Evolutionary conservation across 2,329 filamentous ascomycete genomes (phyloP).

Genomic region (Lojkania enalia): DNA sequence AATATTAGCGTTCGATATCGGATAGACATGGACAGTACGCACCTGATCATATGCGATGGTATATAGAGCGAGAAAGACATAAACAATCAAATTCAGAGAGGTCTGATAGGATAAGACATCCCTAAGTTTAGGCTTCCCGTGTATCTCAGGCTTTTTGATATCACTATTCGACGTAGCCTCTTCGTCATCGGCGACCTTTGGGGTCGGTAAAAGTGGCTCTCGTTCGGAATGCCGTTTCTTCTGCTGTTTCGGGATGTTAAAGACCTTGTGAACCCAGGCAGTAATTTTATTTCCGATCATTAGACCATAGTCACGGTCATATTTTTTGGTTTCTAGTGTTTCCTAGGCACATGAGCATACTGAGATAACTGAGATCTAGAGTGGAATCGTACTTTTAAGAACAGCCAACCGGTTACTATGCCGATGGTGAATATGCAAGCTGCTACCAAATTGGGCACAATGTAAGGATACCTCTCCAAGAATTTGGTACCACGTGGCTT

Average conservation of each 20-base stretch:
- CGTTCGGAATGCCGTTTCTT: constrained; percentile 21
- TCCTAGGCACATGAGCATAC: constrained; percentile 56
- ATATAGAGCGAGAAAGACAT: constrained; percentile 81
- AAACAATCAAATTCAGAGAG: constrained; percentile 72
- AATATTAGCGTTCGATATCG: constrained; percentile 11
- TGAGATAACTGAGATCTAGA: background rate
- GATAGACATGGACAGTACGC: constrained; percentile 5
- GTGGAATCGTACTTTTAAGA: constrained; percentile 63
- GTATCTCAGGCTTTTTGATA: constrained; percentile 11
- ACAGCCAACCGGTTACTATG: constrained; percentile 72
- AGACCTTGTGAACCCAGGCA: constrained; percentile 25
- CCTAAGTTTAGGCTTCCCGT: constrained; percentile 48
- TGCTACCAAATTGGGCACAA: constrained; percentile 79
- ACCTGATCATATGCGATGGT: constrained; percentile 80
- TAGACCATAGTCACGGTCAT: constrained; percentile 74
- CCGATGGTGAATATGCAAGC: constrained; percentile 78
- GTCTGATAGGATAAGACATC: constrained; percentile 78
- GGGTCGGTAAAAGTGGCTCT: constrained; percentile 35
- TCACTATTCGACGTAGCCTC: constrained; percentile 11
- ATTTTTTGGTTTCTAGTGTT: constrained; percentile 73
- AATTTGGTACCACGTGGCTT: constrained; percentile 67
- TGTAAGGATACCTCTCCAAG: constrained; percentile 77
- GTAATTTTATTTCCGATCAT: constrained; percentile 69
- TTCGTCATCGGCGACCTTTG: constrained; percentile 24
- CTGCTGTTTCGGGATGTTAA: constrained; percentile 17